These are phyloP conservation scores for Penicillium paxilli DNA, from an alignment of 495 filamentous ascomycete genomes.

Conservation along the genomic window DNA sequence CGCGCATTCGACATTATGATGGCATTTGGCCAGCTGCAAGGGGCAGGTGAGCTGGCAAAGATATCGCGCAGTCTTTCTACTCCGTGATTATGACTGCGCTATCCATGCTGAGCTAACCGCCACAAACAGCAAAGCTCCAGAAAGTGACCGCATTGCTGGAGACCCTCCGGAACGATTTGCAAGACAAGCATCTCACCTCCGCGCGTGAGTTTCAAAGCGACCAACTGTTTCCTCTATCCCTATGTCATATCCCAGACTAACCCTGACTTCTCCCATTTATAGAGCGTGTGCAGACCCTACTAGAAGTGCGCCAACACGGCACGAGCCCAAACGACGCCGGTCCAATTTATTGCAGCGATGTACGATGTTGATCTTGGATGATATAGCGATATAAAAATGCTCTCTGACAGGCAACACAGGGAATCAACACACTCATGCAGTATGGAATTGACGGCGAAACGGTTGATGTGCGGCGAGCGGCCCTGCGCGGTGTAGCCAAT, in stretches of 20 bases:
- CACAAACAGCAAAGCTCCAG: slow-evolving; percentile 57
- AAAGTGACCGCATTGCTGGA: slow-evolving; percentile 62
- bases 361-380: slow-evolving; percentile 30
- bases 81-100: background rate
- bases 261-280: background rate
- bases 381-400: background rate
- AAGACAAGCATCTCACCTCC: slow-evolving; percentile 51
- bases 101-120: background rate
- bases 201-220: slow-evolving; percentile 50
- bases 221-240: no score
- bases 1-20: slow-evolving; percentile 16
- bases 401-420: slow-evolving; percentile 51
- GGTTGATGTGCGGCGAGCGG: slow-evolving; percentile 66
- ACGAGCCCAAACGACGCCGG: slow-evolving; percentile 68
- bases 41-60: slow-evolving; percentile 30
- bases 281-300: slow-evolving; percentile 66
- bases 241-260: no score
- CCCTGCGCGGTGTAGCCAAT: slow-evolving; percentile 85
- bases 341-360: slow-evolving; percentile 78
- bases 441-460: slow-evolving; percentile 69
- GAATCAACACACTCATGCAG: slow-evolving; percentile 67
- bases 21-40: slow-evolving; percentile 29
- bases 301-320: slow-evolving; percentile 77
- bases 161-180: slow-evolving; percentile 57
- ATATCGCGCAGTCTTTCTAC: slow-evolving; percentile 9